Percentiles rank a stretch among this genome's conserved stretches.
Conservation (phyloP, 1,139 yeast species). For the Zygosaccharomyces sapae region DNA sequence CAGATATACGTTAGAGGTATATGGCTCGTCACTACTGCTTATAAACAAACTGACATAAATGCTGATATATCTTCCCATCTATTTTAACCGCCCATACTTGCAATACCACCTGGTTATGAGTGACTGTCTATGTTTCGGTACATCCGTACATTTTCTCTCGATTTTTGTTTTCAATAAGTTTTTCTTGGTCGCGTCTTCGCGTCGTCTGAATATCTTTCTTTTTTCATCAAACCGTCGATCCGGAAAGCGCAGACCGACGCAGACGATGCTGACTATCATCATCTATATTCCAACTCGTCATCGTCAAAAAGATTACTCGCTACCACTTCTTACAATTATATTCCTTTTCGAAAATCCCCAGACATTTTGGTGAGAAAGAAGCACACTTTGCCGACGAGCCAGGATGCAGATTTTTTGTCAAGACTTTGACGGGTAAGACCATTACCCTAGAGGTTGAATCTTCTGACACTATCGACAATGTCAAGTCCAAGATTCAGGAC, state of each 20-base stretch:
- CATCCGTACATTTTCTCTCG: conserved; percentile 7
- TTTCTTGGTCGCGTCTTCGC: conserved; percentile 2
- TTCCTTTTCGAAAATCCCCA: conserved; percentile 2
- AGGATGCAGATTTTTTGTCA: conserved; percentile 98
- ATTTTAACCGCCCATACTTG: neutral
- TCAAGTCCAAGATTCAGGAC: conserved; percentile 99
- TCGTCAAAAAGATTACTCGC: neutral
- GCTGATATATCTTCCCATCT: neutral
- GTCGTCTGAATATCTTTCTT: neutral
- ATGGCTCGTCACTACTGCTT: neutral
- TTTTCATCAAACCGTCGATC: neutral
- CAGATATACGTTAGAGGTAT: neutral
- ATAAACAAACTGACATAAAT: neutral
- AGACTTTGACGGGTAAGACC: conserved; percentile 98
- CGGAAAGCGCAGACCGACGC: neutral
- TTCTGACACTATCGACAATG: conserved; percentile 98
- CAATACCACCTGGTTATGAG: neutral
- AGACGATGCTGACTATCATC: neutral
- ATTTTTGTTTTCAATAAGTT: neutral
- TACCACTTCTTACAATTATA: neutral
- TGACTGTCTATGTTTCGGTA: neutral
- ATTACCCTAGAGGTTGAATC: conserved; percentile 99
- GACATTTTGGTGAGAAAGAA: conserved; percentile 37
- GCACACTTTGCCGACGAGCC: conserved; percentile 44
- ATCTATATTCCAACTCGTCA: neutral